Conservation (phyloP, 2,329 filamentous ascomycete genomes). For the Pseudogymnoascus sp. region DNA sequence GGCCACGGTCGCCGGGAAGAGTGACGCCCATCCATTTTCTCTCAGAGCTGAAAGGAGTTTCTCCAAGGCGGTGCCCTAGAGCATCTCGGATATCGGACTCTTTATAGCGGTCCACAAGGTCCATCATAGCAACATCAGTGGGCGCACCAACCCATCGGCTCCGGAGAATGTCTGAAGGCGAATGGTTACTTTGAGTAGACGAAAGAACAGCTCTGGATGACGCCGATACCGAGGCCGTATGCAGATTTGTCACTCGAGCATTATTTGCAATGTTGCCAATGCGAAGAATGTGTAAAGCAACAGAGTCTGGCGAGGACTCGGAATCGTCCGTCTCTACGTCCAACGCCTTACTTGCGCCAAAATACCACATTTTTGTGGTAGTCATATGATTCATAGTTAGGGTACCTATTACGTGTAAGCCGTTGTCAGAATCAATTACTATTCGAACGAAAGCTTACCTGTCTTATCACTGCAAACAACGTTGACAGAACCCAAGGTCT, state of each 20-base stretch:
- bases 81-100: conserved; percentile 88
- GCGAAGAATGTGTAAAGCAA: conserved; percentile 73
- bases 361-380: conserved; percentile 93
- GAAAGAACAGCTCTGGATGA: conserved; percentile 76
- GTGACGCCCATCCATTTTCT: conserved; percentile 99
- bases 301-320: conserved; percentile 60
- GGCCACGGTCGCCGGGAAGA: conserved; percentile 44
- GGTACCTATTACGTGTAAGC: conserved; percentile 53
- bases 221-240: conserved; percentile 62
- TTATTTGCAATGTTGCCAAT: conserved; percentile 98
- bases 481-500: conserved; percentile 96
- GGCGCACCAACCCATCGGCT: conserved; percentile 96
- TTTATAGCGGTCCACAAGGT: conserved; percentile 82
- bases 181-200: conserved; percentile 63
- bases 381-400: conserved; percentile 98
- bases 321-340: conserved; percentile 47
- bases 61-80: conserved; percentile 72
- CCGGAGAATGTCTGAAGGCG: conserved; percentile 54
- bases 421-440: conserved; percentile 10
- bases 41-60: conserved; percentile 94
- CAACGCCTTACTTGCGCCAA: conserved; percentile 53
- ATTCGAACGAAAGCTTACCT: conserved; percentile 39
- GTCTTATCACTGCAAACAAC: conserved; percentile 99
- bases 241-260: conserved; percentile 68
- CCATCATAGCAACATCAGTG: conserved; percentile 94